phyloP scores from a whole-genome alignment of 257 asterid species.

The Fraxinus americana region DNA sequence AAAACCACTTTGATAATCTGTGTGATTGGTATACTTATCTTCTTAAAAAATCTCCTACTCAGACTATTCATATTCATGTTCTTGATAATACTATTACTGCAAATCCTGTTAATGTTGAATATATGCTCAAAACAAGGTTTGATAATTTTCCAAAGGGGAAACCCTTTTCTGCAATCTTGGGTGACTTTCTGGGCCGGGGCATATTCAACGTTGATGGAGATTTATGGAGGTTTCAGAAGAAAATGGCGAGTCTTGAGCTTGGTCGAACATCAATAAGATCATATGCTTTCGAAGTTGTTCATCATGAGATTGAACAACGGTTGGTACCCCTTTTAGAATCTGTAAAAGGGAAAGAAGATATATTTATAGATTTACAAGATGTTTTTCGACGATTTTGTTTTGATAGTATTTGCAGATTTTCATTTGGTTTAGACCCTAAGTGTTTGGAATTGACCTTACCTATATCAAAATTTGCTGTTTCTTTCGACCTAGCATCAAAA shows the following conservation, averaged over 20 bases:
- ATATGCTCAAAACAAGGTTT: constrained; percentile 44
- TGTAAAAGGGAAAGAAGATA: neutral
- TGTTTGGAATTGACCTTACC: constrained; percentile 42
- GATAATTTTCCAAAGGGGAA: constrained; percentile 49
- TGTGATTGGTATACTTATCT: constrained; percentile 53
- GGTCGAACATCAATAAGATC: constrained; percentile 33
- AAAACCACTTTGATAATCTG: constrained; percentile 29
- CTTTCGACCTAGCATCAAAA: constrained; percentile 46
- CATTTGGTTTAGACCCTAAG: constrained; percentile 51
- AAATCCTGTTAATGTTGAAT: constrained; percentile 45
- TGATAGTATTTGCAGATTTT: constrained; percentile 48
- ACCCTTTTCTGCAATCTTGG: constrained; percentile 45
- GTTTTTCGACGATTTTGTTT: constrained; percentile 45
- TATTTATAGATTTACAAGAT: constrained; percentile 43
- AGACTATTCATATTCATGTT: constrained; percentile 44
- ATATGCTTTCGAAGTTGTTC: constrained; percentile 43
- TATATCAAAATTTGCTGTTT: constrained; percentile 40
- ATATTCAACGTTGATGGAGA: constrained; percentile 57
- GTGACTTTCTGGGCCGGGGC: constrained; percentile 51
- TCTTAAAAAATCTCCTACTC: constrained; percentile 35
- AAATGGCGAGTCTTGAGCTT: constrained; percentile 44
- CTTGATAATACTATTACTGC: constrained; percentile 43
- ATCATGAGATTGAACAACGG: constrained; percentile 39
- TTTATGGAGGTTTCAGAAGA: constrained; percentile 45
- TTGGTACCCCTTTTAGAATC: constrained; percentile 41